Conservation (phyloP, 805 yeast species). For the Spathaspora gorwiae region DNA sequence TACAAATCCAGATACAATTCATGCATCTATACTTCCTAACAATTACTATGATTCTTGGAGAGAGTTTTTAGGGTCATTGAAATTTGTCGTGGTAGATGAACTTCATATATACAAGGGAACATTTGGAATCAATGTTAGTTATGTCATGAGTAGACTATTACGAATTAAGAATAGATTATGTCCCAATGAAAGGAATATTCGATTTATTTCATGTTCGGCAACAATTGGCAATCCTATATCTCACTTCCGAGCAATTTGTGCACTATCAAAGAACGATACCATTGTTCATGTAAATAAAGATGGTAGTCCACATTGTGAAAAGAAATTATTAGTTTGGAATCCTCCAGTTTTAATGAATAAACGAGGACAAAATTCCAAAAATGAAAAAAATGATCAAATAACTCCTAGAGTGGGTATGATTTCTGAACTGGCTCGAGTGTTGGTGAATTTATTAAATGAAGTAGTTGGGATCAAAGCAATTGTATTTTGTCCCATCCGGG, state of each 20-base stretch:
- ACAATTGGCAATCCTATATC: slow-evolving; percentile 70
- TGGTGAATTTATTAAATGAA: slow-evolving; percentile 59
- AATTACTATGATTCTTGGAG: slow-evolving; percentile 65
- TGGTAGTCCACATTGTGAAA: slow-evolving; percentile 85
- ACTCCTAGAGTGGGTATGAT: slow-evolving; percentile 61
- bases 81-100: slow-evolving; percentile 77
- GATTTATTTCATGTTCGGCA: slow-evolving; percentile 90
- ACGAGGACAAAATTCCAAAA: slow-evolving; percentile 38
- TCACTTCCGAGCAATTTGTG: slow-evolving; percentile 74
- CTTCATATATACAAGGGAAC: slow-evolving; percentile 85
- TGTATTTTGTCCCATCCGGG: slow-evolving; percentile 84
- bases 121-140: slow-evolving; percentile 89
- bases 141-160: slow-evolving; percentile 74
- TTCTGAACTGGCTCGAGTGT: slow-evolving; percentile 67
- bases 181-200: slow-evolving; percentile 43
- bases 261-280: slow-evolving; percentile 42
- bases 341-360: slow-evolving; percentile 65
- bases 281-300: slow-evolving; percentile 64
- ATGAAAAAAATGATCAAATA: slow-evolving; percentile 5
- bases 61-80: slow-evolving; percentile 57
- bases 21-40: slow-evolving; percentile 73
- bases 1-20: slow-evolving; percentile 94
- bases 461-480: slow-evolving; percentile 66
- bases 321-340: slow-evolving; percentile 76
- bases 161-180: slow-evolving; percentile 37